phyloP scores from a whole-genome alignment of 768 basidiomycete genomes.

The Plicaturopsis crispa region DNA sequence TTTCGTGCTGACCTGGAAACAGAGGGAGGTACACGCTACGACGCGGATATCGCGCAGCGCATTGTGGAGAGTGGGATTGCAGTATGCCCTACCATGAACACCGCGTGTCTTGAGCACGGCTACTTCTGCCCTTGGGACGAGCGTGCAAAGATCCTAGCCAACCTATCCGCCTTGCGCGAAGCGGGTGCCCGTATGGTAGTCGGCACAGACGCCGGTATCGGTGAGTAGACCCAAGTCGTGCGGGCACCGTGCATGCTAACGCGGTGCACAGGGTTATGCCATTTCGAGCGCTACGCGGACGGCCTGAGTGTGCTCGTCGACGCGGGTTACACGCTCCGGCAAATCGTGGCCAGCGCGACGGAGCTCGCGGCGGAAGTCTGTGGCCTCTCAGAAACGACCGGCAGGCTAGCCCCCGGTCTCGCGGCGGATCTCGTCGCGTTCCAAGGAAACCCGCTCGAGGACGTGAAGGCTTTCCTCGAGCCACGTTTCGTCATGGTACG shows the following conservation, averaged over 20 bases:
- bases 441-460: conserved; percentile 5
- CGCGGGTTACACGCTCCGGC: conserved; percentile 4
- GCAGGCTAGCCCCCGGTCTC: conserved; percentile 3
- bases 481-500: conserved; percentile 6
- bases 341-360: conserved; percentile 5
- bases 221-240: not conserved
- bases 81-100: conserved; percentile 8
- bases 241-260: not conserved
- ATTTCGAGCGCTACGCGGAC: conserved; percentile 6
- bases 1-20: not conserved
- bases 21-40: conserved; percentile 6
- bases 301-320: conserved; percentile 5
- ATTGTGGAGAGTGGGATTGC: conserved; percentile 2
- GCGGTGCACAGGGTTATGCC: not conserved
- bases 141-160: conserved; percentile 3
- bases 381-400: conserved; percentile 1
- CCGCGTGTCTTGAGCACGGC: conserved; percentile 4
- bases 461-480: conserved; percentile 1
- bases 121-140: conserved; percentile 7
- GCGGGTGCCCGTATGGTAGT: conserved; percentile 3
- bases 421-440: conserved; percentile 5
- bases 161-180: conserved; percentile 3
- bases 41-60: conserved; percentile 4
- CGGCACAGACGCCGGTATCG: conserved; percentile 5
- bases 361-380: conserved; percentile 4